Evolutionary conservation across 1,139 yeast species (phyloP), one percentile per base, ranked within the genome.

Genomic region (Pichia sp.): DNA sequence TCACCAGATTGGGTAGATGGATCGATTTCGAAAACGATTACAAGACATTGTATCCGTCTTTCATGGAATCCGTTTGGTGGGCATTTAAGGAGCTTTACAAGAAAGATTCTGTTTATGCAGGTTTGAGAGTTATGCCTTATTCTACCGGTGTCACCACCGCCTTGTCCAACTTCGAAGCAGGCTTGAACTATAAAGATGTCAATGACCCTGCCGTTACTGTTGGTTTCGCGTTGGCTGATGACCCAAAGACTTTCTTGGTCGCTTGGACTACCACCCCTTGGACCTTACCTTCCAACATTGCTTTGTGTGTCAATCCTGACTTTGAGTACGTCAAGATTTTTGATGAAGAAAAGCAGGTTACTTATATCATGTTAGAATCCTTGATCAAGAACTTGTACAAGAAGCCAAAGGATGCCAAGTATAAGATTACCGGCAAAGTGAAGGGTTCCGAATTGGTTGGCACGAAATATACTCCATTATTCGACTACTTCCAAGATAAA

Each of bases 261-360:
- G 99, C 98, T 16, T 93, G 99, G 99, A 93, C 99, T 47, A 93
- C 99, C 60, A 93, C 99, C 43, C 99, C 99, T 53, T 93, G 99
- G 99, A 95, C 99, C 51, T 79, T 93, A 68, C 99, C 99, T 49
- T 88, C 97, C 30, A 93, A 93, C 73, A 75, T 93, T 69, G 95
- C 93, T 15, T 79, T 93, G 60, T 92, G 96, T 67, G 98, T 93
- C 49, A 82, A 93, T 74, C 96, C 97, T 53, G 82, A 83, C 26
- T 85, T 90, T 61, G 98, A 90, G 73, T 93, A 93, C 68, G 87
- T 88, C 63, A 95, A 93, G 76, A 87, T 95, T 62, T 85, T 76
- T 63, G 98, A 93, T 70, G 97, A 92, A 74, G 90, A 84, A 60
- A 83, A 85, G 64, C 88, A 87, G 64, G 81, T 81, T 66, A 75